Percentiles rank a stretch among this genome's conserved stretches.
These are phyloP conservation scores for Eucalyptus leucophloia DNA, from an alignment of 345 rosid species.

Conservation along the genomic window DNA sequence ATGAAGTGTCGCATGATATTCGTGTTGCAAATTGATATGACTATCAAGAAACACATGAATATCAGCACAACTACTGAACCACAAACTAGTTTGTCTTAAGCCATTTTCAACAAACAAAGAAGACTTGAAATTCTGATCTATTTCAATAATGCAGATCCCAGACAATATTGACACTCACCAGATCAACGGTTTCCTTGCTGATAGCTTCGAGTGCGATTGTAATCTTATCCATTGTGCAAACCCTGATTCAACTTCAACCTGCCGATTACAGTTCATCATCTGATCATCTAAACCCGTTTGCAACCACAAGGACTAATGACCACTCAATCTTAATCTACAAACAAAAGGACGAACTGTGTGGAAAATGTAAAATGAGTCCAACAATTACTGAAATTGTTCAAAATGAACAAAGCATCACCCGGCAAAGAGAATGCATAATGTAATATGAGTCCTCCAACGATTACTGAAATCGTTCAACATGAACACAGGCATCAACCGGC, in stretches of 20 bases:
- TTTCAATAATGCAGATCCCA: background rate
- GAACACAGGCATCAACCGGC: background rate
- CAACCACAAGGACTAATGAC: background rate
- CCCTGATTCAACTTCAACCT: background rate
- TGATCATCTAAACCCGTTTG: background rate
- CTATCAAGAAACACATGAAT: background rate
- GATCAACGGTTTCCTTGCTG: conserved; percentile 65
- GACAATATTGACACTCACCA: conserved; percentile 12
- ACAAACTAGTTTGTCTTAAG: background rate
- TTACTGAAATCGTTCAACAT: background rate
- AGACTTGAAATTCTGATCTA: background rate
- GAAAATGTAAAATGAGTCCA: background rate
- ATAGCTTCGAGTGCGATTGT: conserved; percentile 54
- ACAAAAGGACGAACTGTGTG: background rate
- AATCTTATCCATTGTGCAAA: conserved; percentile 18
- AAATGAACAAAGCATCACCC: too few relatives aligned
- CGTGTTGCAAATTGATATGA: background rate
- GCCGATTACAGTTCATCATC: background rate
- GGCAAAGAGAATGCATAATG: background rate
- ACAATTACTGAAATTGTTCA: too few relatives aligned
- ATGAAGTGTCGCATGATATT: background rate
- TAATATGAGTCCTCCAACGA: background rate
- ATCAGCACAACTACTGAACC: background rate
- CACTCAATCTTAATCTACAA: background rate
- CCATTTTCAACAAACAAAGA: background rate